Base-by-base conservation (phyloP, 768 basidiomycete species). In the Mycena rosella region DNA sequence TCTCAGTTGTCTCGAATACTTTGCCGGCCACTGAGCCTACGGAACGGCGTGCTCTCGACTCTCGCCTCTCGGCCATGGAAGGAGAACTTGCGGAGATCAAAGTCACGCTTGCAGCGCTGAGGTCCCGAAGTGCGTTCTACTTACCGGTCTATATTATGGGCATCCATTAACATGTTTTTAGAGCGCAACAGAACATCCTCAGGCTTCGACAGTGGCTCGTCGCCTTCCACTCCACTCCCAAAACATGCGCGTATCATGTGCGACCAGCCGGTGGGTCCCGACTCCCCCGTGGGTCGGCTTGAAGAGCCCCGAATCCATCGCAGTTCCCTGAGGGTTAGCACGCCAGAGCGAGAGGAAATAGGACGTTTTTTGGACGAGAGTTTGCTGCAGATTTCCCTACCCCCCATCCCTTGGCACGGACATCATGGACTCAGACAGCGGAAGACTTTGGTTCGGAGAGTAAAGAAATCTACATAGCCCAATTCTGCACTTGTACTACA, bases 301-400 rank as follows among this genome's bases (percentile, higher is more conserved):
- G 49, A 51, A 51, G 49, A 51, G 29, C 49, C 49, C 29, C 49
- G 49, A n/a, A n/a, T n/a, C n/a, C n/a, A n/a, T n/a, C n/a, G n/a
- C n/a, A n/a, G n/a, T n/a, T n/a, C n/a, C n/a, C 29, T 51, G 49
- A 51, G 27, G 49, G 11, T 51, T 18, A 51, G 49, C 49, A 51
- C 49, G 3, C 49, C 49, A 15, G 49, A 51, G 49, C 49, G 49
- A 18, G 49, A 51, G 49, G 49, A 51, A 51, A 51, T 51, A 15
- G 15, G 29, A 27, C 27, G 49, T 30, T 29, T 4, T 51, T 51
- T 51, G 29, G 49, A 18, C 18, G 53, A 54, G n/a, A 38, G 53
- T 54, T 36, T 54, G 53, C 53, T 14, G 51, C 51, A 52, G 51
- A 52, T 32, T 52, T 52, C 51, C 29, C 3, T 27, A 52, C 51